phyloP scores from a whole-genome alignment of 2,329 filamentous ascomycete genomes.

The Stachybotrys elegans region DNA sequence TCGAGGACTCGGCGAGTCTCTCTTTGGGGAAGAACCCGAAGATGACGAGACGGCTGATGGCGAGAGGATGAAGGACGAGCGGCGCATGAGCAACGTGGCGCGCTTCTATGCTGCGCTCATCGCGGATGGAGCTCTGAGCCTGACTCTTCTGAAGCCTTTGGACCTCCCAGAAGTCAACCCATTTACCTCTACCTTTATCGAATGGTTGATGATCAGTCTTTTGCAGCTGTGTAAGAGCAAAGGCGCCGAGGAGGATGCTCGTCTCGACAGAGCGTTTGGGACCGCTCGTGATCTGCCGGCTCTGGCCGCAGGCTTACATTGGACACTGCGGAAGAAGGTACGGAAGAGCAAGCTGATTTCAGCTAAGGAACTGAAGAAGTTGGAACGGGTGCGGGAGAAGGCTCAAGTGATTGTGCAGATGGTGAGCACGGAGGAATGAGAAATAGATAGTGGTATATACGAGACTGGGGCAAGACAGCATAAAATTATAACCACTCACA shows the following conservation, averaged over 20 bases:
- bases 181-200: constrained; percentile 73
- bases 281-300: constrained; percentile 59
- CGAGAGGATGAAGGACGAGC: constrained; percentile 40
- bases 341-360: constrained; percentile 55
- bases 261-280: constrained; percentile 62
- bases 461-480: no score
- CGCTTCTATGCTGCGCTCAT: constrained; percentile 50
- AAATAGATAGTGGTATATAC: no score
- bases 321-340: constrained; percentile 73
- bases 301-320: constrained; percentile 70
- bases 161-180: constrained; percentile 74
- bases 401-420: constrained; percentile 23
- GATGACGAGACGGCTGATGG: constrained; percentile 48
- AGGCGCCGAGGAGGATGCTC: constrained; percentile 43
- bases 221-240: constrained; percentile 58
- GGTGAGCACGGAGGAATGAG: constrained; percentile 9
- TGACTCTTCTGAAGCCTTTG: constrained; percentile 59
- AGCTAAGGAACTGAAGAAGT: constrained; percentile 40
- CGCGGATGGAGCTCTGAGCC: constrained; percentile 36
- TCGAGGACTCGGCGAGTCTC: constrained; percentile 74
- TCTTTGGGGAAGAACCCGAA: constrained; percentile 60
- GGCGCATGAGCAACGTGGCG: constrained; percentile 47
- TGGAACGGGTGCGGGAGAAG: constrained; percentile 32
- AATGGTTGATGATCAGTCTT: constrained; percentile 72
- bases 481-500: no score